Evolutionary conservation across 371 early-diverging fungal species (phyloP), one percentile per base, ranked within the genome.

Genomic region (Paramicrosporidium saccamoebae): DNA sequence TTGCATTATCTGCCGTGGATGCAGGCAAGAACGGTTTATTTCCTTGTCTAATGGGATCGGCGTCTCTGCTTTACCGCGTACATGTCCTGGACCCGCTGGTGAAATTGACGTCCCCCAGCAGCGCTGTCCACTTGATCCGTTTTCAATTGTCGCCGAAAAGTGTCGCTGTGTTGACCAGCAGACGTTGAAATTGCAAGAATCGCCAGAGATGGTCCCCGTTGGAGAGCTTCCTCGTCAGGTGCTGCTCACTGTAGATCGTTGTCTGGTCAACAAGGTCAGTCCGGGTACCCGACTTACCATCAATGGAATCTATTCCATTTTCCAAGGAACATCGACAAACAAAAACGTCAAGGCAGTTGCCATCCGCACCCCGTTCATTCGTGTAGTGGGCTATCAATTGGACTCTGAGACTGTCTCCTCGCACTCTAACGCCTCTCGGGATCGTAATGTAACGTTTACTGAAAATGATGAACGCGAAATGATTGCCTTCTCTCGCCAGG

Each of bases 171-270:
- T 86, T n/a, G 97, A 99, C 48, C 69, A 73, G 25, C 99, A 99
- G 46, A 62, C 61, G 5, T 52, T 95, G 28, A 99, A 97, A 45
- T 55, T 99, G 15, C 98, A 99, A 42, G 99, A 99, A 44, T 51
- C 65, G 9, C 86, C 86, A 14, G 95, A 88, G 28, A 79, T 81
- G 53, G 82, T 96, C 1, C 98, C 97, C 10, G 77, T 82, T 0
- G 97, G 96, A 36, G 98, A 97, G 42, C 58, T 94, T 22, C 96
- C 99, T 12, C 64, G 97, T 17, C 94, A 95, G 41, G 66, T 86
- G 7, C 55, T 73, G 3, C 39, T 96, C 22, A 67, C 64, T 35
- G 64, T 74, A 2, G 92, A 90, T 36, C 59, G 77, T 47, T 64
- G 44, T 10, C 39, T 94, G 36, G 67, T 79, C 5, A 78, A 81